phyloP scores from a whole-genome alignment of 2,329 filamentous ascomycete species.

The Salinomyces thailandicus region DNA sequence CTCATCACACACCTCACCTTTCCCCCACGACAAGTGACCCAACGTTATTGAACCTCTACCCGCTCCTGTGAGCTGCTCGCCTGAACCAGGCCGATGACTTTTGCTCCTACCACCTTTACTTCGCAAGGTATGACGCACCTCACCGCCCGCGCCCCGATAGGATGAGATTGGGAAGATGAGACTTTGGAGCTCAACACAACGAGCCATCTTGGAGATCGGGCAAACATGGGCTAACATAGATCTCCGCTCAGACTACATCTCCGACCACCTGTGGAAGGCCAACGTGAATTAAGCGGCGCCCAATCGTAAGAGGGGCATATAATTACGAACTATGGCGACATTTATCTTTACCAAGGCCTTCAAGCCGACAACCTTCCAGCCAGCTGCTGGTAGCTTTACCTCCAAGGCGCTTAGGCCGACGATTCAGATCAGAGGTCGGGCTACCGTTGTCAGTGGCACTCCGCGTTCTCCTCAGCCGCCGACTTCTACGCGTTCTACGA shows the following conservation, averaged over 20 bases:
- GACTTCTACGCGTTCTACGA: slow-evolving; percentile 44
- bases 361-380: slow-evolving; percentile 38
- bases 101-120: slow-evolving; percentile 42
- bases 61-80: background rate
- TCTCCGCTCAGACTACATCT: slow-evolving; percentile 48
- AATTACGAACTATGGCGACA: slow-evolving; percentile 22
- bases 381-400: slow-evolving; percentile 29
- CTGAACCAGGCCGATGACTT: slow-evolving; percentile 29
- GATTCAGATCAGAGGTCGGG: slow-evolving; percentile 43
- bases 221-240: background rate
- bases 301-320: slow-evolving; percentile 8
- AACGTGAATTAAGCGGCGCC: slow-evolving; percentile 46
- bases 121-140: slow-evolving; percentile 38
- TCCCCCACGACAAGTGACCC: background rate
- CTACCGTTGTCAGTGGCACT: slow-evolving; percentile 58
- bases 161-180: background rate
- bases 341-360: slow-evolving; percentile 47
- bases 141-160: slow-evolving; percentile 1
- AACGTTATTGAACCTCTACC: background rate
- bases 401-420: slow-evolving; percentile 33
- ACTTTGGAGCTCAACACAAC: no score
- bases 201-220: no score
- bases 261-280: slow-evolving; percentile 61
- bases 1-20: background rate
- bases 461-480: slow-evolving; percentile 54